phyloP scores from a whole-genome alignment of 805 yeast genomes.

The Nakazawaea wyomingensis region DNA sequence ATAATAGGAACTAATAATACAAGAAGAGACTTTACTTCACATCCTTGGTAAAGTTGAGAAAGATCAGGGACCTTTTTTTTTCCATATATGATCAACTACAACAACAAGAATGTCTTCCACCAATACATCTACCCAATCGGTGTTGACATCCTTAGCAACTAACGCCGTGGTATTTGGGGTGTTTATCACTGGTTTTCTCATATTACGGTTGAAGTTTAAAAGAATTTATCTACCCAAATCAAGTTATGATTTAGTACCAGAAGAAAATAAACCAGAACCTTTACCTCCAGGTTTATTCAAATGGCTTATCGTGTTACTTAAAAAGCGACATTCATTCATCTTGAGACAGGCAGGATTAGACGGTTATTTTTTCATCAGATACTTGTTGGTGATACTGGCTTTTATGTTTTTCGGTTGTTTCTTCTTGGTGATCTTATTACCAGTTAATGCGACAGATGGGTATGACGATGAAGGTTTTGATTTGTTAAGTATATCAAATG shows the following conservation, averaged over 20 bases:
- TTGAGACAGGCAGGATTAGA: conserved; percentile 90
- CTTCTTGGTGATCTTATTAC: conserved; percentile 67
- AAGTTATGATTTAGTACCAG: conserved; percentile 50
- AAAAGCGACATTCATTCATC: conserved; percentile 67
- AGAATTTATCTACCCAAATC: conserved; percentile 85
- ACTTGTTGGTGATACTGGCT: conserved; percentile 50
- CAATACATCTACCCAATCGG: conserved; percentile 64
- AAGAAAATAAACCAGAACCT: conserved; percentile 66
- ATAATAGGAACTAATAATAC: too few species aligned
- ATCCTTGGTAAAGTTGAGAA: too few species aligned
- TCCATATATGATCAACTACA: background rate
- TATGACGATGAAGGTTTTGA: conserved; percentile 63
- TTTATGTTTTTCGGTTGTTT: conserved; percentile 53
- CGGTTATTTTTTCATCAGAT: conserved; percentile 86
- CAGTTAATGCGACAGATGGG: conserved; percentile 74
- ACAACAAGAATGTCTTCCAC: conserved; percentile 21
- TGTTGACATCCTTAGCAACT: conserved; percentile 63
- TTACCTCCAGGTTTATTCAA: conserved; percentile 60
- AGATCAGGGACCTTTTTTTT: background rate
- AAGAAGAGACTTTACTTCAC: too few species aligned
- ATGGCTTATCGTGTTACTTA: conserved; percentile 64
- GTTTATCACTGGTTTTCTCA: conserved; percentile 57
- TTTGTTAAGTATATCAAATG: conserved; percentile 72
- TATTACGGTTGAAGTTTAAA: conserved; percentile 60
- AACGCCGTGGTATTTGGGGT: conserved; percentile 63